These are phyloP conservation scores for Colletotrichum sp. DNA, from an alignment of 2,329 filamentous ascomycete genomes.

Conservation along the genomic window DNA sequence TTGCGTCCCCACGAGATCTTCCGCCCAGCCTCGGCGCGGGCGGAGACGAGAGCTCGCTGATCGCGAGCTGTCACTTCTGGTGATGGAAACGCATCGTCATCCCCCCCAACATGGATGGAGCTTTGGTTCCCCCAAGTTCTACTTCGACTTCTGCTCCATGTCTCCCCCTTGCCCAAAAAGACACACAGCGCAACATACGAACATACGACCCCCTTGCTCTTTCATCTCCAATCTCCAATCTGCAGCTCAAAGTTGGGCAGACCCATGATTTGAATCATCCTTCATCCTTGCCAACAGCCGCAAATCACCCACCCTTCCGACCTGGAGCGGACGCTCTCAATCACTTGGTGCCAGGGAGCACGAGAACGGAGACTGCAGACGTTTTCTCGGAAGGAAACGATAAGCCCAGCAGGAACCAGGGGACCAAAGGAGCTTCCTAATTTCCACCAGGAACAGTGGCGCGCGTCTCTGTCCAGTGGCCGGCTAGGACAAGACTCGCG, in stretches of 20 bases:
- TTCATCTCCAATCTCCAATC: neutral
- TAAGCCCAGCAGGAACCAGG: neutral
- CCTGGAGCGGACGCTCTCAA: neutral
- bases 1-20: constrained; percentile 8
- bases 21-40: neutral
- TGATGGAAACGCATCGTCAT: neutral
- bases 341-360: neutral
- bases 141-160: neutral
- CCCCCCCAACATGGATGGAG: neutral
- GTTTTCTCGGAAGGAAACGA: neutral
- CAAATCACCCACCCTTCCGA: neutral
- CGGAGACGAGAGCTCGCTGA: neutral
- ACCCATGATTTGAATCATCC: neutral
- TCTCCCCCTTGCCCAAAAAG: neutral
- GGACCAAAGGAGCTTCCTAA: constrained; percentile 7
- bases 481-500: neutral
- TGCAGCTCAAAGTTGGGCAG: neutral
- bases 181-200: neutral
- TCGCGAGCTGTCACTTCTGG: neutral
- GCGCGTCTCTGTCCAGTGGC: constrained; percentile 2
- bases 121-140: neutral
- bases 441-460: constrained; percentile 21
- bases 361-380: neutral
- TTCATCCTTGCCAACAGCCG: neutral
- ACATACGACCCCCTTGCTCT: neutral